These are phyloP conservation scores for Scedosporium dehoogii DNA, from an alignment of 2,329 filamentous ascomycete species.

Conservation along the genomic window DNA sequence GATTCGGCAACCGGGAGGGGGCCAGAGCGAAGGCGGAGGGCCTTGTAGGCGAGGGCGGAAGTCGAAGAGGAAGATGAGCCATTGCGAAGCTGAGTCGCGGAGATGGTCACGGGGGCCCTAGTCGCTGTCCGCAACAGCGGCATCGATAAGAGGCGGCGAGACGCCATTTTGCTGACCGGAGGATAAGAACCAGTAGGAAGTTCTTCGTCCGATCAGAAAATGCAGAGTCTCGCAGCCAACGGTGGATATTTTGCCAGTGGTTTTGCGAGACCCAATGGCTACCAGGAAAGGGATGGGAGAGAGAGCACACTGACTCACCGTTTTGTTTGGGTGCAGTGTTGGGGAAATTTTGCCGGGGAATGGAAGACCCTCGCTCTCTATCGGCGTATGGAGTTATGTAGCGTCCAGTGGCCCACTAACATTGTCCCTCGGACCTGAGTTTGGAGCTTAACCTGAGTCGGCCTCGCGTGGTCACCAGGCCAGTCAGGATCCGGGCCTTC, in stretches of 20 bases:
- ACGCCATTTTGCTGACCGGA: slow-evolving; percentile 28
- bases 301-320: slow-evolving; percentile 5
- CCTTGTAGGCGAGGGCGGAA: slow-evolving; percentile 94
- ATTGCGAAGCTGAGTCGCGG: slow-evolving; percentile 4
- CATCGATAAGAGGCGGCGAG: slow-evolving; percentile 30
- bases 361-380: neutral
- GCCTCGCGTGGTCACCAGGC: neutral
- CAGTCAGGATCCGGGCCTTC: neutral
- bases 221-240: neutral
- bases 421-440: neutral
- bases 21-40: slow-evolving; percentile 80
- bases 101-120: slow-evolving; percentile 17
- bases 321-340: slow-evolving; percentile 1
- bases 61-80: slow-evolving; percentile 46
- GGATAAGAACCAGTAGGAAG: neutral
- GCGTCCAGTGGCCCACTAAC: neutral
- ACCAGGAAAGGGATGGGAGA: neutral
- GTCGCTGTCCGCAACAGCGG: slow-evolving; percentile 26
- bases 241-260: neutral
- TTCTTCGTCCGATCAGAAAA: slow-evolving; percentile 5
- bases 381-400: neutral
- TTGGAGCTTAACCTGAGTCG: neutral
- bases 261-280: slow-evolving; percentile 2
- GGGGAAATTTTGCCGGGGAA: slow-evolving; percentile 3
- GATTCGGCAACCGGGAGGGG: slow-evolving; percentile 72